Base-by-base conservation (phyloP, 768 basidiomycete species). In the Porpolomopsis calyptriformis region DNA sequence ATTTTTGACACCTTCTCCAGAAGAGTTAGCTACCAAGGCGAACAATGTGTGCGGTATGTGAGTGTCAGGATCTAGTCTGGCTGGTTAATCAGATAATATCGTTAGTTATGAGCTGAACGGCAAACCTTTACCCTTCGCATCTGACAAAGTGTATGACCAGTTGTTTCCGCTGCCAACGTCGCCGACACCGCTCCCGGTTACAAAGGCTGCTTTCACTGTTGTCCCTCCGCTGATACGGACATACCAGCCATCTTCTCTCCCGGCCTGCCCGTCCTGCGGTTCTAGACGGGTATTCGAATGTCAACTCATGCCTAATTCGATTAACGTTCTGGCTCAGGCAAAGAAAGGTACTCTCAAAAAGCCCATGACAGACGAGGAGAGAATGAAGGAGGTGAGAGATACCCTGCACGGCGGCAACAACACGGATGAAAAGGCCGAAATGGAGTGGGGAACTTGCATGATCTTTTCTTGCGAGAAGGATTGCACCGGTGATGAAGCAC, bases 391-490 rank as follows among this genome's bases (percentile, higher is more conserved):
- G 39, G 67, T 90, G 7, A 72, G 79, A 55, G 61, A 66, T 31
- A 67, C 65, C 19, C 58, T 88, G 50, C 76, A 77, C 54, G 70
- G 67, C 10, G 64, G 55, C 25, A 25, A 65, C 64, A 25, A 65
- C 63, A 42, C 58, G 23, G 14, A 63, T 1, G 74, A 68, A 11
- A 68, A 71, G 43, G 64, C 67, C 34, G 83, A 82, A 0, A 92
- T 98, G 88, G 90, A 93, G 48, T 98, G 92, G 90, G 94, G 94
- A 0, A 93, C 86, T 1, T 80, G 84, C 47, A 69, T 94, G 67
- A 71, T 98, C 8, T 94, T 92, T 64, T 85, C 85, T 1, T 97
- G 94, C 57, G 74, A 74, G 55, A 72, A 72, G 38, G 88, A 94
- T 60, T 96, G 92, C 59, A 79, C 76, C 56, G 69, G 64, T 19